A percentile compares a stretch with the other conserved stretches of the same genome.
Conservation (phyloP, 108 stramenopile genomes). For the Poteriospumella lacustris region DNA sequence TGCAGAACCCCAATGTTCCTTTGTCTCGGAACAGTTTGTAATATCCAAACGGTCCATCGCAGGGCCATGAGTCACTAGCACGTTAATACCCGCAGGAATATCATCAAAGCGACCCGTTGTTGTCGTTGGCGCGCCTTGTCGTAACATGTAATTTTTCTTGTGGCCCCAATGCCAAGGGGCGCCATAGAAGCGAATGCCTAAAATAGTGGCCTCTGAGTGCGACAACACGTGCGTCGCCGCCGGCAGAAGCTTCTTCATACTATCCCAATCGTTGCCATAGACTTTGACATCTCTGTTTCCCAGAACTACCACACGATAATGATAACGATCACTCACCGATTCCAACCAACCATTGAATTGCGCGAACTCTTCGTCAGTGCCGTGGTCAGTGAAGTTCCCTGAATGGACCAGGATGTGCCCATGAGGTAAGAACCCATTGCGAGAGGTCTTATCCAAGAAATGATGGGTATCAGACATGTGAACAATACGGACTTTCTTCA, state of each 20-base stretch:
- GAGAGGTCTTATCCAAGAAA: neutral
- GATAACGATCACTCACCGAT: constrained; percentile 12
- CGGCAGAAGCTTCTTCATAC: neutral
- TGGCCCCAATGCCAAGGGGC: constrained; percentile 20
- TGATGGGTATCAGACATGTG: constrained; percentile 30
- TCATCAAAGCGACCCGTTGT: neutral
- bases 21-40: neutral
- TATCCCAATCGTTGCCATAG: constrained; percentile 23
- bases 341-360: constrained; percentile 20
- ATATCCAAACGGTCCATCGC: constrained; percentile 5
- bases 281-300: neutral
- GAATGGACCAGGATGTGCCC: constrained; percentile 25
- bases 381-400: constrained; percentile 3
- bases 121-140: neutral
- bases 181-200: constrained; percentile 27
- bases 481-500: constrained; percentile 13
- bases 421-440: neutral
- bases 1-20: constrained; percentile 1
- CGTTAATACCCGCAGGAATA: constrained; percentile 1
- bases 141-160: neutral
- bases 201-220: neutral
- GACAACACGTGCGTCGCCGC: constrained; percentile 15
- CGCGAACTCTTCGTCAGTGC: constrained; percentile 16
- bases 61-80: constrained; percentile 11
- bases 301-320: constrained; percentile 21